Evolutionary conservation across 2,329 filamentous ascomycete genomes (phyloP).

Genomic region (Cladosporium velox): DNA sequence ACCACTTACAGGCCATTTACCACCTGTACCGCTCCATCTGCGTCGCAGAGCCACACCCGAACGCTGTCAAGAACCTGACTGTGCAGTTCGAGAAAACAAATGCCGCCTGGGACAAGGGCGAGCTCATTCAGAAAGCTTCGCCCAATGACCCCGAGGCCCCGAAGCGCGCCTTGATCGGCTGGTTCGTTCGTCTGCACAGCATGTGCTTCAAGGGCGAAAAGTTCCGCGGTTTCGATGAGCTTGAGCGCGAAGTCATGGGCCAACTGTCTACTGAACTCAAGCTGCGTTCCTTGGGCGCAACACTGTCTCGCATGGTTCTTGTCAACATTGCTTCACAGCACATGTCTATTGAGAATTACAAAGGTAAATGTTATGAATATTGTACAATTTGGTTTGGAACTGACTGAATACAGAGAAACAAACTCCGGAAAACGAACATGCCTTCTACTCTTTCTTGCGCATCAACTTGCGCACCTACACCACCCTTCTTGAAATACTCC

Average conservation of each 20-base stretch:
- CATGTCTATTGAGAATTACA: conserved; percentile 63
- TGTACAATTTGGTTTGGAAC: too few relatives aligned
- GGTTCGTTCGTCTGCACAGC: conserved; percentile 86
- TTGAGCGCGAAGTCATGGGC: conserved; percentile 82
- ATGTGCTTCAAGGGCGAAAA: conserved; percentile 76
- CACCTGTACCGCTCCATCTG: conserved; percentile 83
- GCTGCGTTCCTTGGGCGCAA: conserved; percentile 63
- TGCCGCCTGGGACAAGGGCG: conserved; percentile 57
- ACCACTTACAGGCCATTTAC: conserved; percentile 84
- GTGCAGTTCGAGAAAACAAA: conserved; percentile 72
- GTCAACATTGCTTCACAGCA: conserved; percentile 85
- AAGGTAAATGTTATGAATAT: conserved; percentile 48
- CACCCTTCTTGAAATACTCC: conserved; percentile 68
- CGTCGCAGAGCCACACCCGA: conserved; percentile 71
- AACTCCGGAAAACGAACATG: conserved; percentile 36
- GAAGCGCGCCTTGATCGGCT: conserved; percentile 68
- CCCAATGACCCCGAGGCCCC: conserved; percentile 53
- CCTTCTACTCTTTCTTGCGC: conserved; percentile 65
- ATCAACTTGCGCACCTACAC: conserved; percentile 79
- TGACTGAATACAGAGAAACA: conserved; percentile 25
- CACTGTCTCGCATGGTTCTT: conserved; percentile 76
- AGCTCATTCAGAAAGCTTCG: conserved; percentile 48
- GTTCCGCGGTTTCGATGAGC: conserved; percentile 73
- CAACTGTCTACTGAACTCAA: conserved; percentile 74
- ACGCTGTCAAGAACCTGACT: conserved; percentile 74